Evolutionary conservation across 495 filamentous ascomycete genomes (phyloP).

Genomic region (Peziza echinospora): DNA sequence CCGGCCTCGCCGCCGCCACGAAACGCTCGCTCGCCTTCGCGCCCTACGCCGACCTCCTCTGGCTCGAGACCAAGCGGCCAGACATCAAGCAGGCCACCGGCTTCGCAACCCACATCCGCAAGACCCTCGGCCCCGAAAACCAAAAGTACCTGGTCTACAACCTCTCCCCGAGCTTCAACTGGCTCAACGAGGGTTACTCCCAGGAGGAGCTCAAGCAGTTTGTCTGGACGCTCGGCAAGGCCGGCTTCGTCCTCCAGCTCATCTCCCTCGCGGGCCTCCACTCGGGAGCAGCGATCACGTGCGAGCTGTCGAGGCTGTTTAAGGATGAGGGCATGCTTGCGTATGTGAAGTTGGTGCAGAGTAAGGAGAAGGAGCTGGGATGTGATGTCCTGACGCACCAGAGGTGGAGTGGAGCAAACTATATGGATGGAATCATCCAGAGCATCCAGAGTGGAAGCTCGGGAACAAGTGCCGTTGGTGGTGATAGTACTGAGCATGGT

Average conservation of each 20-base stretch:
- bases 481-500: slow-evolving; percentile 29
- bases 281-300: slow-evolving; percentile 66
- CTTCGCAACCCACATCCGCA: slow-evolving; percentile 55
- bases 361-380: slow-evolving; percentile 72
- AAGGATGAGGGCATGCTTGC: slow-evolving; percentile 85
- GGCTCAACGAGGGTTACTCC: slow-evolving; percentile 85
- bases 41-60: slow-evolving; percentile 84
- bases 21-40: slow-evolving; percentile 81
- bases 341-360: slow-evolving; percentile 78
- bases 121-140: slow-evolving; percentile 13
- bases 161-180: slow-evolving; percentile 89
- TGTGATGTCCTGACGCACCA: slow-evolving; percentile 94
- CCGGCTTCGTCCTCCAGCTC: slow-evolving; percentile 85
- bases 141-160: slow-evolving; percentile 92
- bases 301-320: slow-evolving; percentile 61
- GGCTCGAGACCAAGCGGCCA: slow-evolving; percentile 89
- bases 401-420: slow-evolving; percentile 87
- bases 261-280: slow-evolving; percentile 83
- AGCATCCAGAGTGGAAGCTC: slow-evolving; percentile 73
- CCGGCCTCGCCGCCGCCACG: slow-evolving; percentile 70
- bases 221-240: slow-evolving; percentile 83
- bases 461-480: slow-evolving; percentile 24
- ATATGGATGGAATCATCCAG: slow-evolving; percentile 83
- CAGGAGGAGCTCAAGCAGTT: slow-evolving; percentile 60
- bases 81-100: slow-evolving; percentile 48